Base-by-base conservation (phyloP, 495 filamentous ascomycete genomes). In the Recurvomyces mirabilis region DNA sequence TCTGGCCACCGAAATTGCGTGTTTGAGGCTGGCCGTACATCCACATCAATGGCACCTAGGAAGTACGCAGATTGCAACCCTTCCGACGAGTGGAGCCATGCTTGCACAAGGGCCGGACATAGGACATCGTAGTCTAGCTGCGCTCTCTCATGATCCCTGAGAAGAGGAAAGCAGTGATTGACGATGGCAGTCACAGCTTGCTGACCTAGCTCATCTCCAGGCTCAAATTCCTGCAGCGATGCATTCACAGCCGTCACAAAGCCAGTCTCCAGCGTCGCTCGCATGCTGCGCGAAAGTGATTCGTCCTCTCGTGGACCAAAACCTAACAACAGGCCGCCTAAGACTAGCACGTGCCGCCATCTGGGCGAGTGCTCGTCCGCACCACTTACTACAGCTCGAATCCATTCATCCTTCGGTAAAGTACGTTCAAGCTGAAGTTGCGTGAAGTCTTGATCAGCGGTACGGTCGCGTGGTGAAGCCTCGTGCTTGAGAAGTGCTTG, bases 61-160 rank as follows among this genome's bases (percentile, higher is more conserved):
- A 95, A 91, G 33, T 88, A 82, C 1, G 82, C 89, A 25, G 80
- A 75, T 44, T 88, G 76, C 20, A 94, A 76, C 1, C 91, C 87
- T 49, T 94, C 84, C 0, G 59, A 64, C 0, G 78, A 78, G 43
- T 72, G 71, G 34, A 82, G 81, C 29, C 82, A 71, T 0, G 82
- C 74, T 5, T 72, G 70, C n/a, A 82, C 61, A 38, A 84, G 67
- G 1, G 81, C 65, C 1, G 86, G 82, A 1, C 94, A 64, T 12
- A 95, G 66, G 24, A 31, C 22, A 21, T 94, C 77, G 62, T 86
- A 86, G 55, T 93, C 69, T 17, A 96, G 55, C 15, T 60, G 51
- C 38, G 57, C 48, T 51, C 67, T 76, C 51, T 68, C 66, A 6
- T 54, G 47, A 49, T 82, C 76, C 0, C 77, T 75, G n/a, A 94